Conservation (phyloP, 2,329 filamentous ascomycete genomes). For the Tolypocladium amazonense region DNA sequence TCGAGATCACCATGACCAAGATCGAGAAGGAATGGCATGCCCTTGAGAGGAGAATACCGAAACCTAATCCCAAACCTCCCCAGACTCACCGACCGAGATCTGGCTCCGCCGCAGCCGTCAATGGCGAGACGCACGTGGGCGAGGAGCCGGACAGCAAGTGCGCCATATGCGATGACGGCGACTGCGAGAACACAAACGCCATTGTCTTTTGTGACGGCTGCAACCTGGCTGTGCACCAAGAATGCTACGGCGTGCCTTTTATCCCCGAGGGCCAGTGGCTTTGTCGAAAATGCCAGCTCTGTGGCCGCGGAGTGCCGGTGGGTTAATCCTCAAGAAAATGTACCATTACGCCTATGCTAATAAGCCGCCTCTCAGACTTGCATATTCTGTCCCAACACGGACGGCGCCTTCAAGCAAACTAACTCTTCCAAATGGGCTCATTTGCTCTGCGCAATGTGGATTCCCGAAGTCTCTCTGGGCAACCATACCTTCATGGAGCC, state of each 20-base stretch:
- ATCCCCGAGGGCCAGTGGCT: constrained; percentile 98
- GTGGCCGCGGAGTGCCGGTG: constrained; percentile 80
- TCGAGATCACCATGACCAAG: constrained; percentile 97
- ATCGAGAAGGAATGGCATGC: constrained; percentile 99
- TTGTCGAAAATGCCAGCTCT: constrained; percentile 91
- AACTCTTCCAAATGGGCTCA: constrained; percentile 96
- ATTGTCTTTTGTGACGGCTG: constrained; percentile 99
- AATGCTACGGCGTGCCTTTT: constrained; percentile 97
- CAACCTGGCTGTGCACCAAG: constrained; percentile 93
- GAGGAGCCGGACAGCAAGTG: constrained; percentile 98
- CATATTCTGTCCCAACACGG: constrained; percentile 96
- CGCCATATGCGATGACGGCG: constrained; percentile 96
- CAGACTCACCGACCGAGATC: constrained; percentile 89
- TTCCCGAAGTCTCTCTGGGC: constrained; percentile 89
- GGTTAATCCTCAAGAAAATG: constrained; percentile 19
- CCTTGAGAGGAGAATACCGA: constrained; percentile 90
- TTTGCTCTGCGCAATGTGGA: constrained; percentile 95
- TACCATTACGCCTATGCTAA: constrained; percentile 6
- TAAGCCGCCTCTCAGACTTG: constrained; percentile 50
- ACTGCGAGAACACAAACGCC: constrained; percentile 97
- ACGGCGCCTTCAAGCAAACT: constrained; percentile 97
- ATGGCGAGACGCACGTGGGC: constrained; percentile 72
- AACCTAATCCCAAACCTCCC: constrained; percentile 90
- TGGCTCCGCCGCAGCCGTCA: constrained; percentile 88
- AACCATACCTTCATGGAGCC: constrained; percentile 98